phyloP scores from a whole-genome alignment of 345 rosid species.

The Camelina neglecta region DNA sequence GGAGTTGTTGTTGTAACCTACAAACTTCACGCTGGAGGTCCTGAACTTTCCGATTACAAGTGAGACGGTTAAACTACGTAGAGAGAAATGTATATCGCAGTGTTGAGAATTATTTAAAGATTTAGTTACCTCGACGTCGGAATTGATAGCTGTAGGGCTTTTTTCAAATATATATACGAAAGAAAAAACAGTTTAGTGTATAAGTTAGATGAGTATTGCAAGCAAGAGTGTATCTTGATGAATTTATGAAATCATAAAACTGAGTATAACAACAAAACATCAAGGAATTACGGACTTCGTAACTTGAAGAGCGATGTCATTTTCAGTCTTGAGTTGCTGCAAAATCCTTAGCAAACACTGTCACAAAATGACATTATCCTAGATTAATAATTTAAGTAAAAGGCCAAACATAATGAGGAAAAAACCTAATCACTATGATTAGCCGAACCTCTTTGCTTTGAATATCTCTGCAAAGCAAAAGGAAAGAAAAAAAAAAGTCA shows the following conservation, averaged over 20 bases:
- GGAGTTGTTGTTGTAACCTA: constrained; percentile 72
- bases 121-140: constrained; percentile 61
- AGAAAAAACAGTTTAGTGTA: background rate
- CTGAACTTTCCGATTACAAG: constrained; percentile 37
- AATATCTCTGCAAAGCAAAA: constrained; percentile 35
- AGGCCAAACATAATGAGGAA: background rate
- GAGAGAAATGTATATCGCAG: background rate
- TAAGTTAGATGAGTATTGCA: background rate
- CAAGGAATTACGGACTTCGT: constrained; percentile 52
- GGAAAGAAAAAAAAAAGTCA: background rate
- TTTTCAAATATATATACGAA: background rate
- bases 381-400: background rate
- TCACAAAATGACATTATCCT: constrained; percentile 12
- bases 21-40: constrained; percentile 69
- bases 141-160: constrained; percentile 63
- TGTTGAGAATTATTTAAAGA: background rate
- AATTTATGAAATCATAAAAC: background rate
- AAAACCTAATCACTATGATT: background rate
- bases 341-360: constrained; percentile 64
- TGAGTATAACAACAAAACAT: background rate
- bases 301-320: constrained; percentile 62
- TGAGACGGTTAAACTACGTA: background rate
- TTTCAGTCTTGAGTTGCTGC: constrained; percentile 64
- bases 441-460: constrained; percentile 62
- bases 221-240: background rate